Evolutionary conservation across 1,284 basidiomycete genomes (phyloP).

Genomic region (Irpex sp.): DNA sequence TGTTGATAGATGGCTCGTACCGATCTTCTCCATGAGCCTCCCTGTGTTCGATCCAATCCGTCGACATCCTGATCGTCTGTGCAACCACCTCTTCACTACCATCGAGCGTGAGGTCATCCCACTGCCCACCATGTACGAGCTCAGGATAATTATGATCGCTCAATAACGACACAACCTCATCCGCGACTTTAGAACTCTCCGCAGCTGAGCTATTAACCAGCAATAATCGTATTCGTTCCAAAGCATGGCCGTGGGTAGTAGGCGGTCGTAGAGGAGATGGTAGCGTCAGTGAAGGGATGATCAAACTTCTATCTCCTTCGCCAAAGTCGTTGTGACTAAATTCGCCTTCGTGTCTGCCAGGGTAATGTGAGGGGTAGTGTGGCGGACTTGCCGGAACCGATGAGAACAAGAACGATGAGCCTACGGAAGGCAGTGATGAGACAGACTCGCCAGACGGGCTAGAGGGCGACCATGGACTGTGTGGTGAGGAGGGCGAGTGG

Average conservation of each 20-base stretch:
- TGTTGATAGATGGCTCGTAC: conserved; percentile 57
- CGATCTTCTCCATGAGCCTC: conserved; percentile 63
- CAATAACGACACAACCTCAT: conserved; percentile 21
- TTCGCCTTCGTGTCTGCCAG: conserved; percentile 31
- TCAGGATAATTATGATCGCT: conserved; percentile 57
- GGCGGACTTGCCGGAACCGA: conserved; percentile 61
- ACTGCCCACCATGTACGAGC: conserved; percentile 52
- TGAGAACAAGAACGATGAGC: conserved; percentile 76
- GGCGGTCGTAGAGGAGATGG: conserved; percentile 55
- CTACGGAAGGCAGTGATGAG: conserved; percentile 67
- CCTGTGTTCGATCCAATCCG: conserved; percentile 64
- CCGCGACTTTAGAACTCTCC: background rate
- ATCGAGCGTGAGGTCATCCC: conserved; percentile 44
- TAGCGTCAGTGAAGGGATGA: conserved; percentile 67
- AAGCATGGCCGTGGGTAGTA: conserved; percentile 59
- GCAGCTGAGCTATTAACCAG: conserved; percentile 32
- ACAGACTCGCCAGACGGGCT: conserved; percentile 56
- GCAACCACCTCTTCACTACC: conserved; percentile 6
- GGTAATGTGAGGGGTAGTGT: conserved; percentile 29
- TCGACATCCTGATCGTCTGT: conserved; percentile 51
- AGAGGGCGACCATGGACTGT: conserved; percentile 50
- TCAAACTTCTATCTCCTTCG: conserved; percentile 43
- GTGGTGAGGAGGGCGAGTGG: conserved; percentile 41
- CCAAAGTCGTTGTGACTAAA: conserved; percentile 16
- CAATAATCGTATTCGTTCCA: conserved; percentile 56